Conservation (phyloP, 169 alveolate species). For the Eimeria brunetti region DNA sequence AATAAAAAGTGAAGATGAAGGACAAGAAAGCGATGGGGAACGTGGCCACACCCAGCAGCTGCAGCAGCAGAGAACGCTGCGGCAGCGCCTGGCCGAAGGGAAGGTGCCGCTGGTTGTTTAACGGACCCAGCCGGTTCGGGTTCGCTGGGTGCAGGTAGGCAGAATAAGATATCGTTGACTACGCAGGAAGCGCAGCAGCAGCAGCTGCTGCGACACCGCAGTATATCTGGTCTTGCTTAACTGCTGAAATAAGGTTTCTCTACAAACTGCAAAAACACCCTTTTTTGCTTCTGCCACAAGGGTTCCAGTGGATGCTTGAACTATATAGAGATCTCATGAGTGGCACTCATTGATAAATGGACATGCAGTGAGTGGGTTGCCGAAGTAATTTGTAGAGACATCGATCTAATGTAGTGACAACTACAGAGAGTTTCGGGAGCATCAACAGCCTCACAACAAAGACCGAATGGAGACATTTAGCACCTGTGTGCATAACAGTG, state of each 20-base stretch:
- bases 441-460: neutral
- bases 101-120: conserved; percentile 53
- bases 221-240: neutral
- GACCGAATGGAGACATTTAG: neutral
- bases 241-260: neutral
- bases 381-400: neutral
- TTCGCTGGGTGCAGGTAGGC: conserved; percentile 11
- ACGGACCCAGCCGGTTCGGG: conserved; percentile 17
- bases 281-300: neutral
- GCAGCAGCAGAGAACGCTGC: conserved; percentile 70
- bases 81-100: conserved; percentile 54
- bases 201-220: neutral
- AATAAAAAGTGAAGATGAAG: conserved; percentile 45
- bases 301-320: conserved; percentile 1
- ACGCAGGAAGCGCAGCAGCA: conserved; percentile 48
- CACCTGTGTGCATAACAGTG: neutral
- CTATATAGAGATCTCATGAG: neutral
- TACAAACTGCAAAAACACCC: neutral
- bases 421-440: neutral
- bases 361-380: neutral
- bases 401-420: neutral
- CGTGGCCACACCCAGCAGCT: conserved; percentile 61
- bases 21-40: conserved; percentile 53
- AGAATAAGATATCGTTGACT: conserved; percentile 15
- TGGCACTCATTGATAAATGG: neutral